Evolutionary conservation across 2,329 filamentous ascomycete genomes (phyloP), one percentile per base, ranked within the genome.

Genomic region (Alternaria sp.): DNA sequence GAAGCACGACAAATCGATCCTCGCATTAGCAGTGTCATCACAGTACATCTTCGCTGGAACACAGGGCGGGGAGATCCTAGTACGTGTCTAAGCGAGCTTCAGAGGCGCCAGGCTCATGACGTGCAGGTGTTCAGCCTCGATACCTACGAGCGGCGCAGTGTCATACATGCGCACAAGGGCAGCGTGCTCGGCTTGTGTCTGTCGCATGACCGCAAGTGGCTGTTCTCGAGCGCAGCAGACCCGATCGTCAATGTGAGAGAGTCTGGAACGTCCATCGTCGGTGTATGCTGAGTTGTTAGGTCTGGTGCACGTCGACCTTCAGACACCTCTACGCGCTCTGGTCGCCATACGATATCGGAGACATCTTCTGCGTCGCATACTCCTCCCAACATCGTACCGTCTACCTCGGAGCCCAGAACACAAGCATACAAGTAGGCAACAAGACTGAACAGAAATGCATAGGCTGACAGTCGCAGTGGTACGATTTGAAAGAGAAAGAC

Each of bases 341-440:
- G 83, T 96, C 93, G 66, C 91, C 90, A 52, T 95, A 97, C 80
- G 96, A 98, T 72, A 92, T 97, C 44, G 96, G 96, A 63, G 96
- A 99, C 81, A 89, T 99, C 62, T 98, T 98, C 79, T 97, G 93
- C 71, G 90, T 97, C n/a, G 91, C 91, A 1, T 97, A 97, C 79
- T 97, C 93, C 5, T 83, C 89, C 7, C 86, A 89, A 69, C 85
- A 93, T 72, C 88, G 95, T 69, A 97, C 91, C 0, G 86, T 97
- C 5, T 98, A 97, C 78, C 87, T 97, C 46, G 96, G 96, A 61
- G 93, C 93, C 1, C 96, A 98, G 77, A 97, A 98, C 76, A 96
- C 93, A 8, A 93, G 91, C 43, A 96, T 97, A 56, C 67, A 68
- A 76, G 85, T 86, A 80, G 44, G 62, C 6, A 11, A 43, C 1